phyloP scores from a whole-genome alignment of 2,329 filamentous ascomycete species.

The Xylariaceae sp. region DNA sequence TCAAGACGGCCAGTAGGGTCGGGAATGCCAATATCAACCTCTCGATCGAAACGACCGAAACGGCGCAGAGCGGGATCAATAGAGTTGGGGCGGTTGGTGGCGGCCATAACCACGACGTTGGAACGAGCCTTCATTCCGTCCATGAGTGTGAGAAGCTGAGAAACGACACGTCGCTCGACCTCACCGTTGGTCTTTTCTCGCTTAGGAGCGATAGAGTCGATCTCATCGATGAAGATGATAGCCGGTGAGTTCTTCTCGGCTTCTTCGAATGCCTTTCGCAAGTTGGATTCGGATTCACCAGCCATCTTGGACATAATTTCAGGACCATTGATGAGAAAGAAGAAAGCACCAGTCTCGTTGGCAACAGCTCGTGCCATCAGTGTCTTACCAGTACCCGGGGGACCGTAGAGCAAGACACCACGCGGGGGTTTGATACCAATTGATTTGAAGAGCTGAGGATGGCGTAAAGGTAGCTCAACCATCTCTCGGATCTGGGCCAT shows the following conservation, averaged over 20 bases:
- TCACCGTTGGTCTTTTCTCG: constrained; percentile 99
- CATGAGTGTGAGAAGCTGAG: constrained; percentile 94
- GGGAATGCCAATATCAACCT: constrained; percentile 97
- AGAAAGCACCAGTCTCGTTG: constrained; percentile 98
- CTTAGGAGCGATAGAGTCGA: constrained; percentile 98
- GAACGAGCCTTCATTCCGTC: constrained; percentile 99
- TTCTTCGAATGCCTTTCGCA: constrained; percentile 99
- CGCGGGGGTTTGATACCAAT: constrained; percentile 99
- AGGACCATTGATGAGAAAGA: constrained; percentile 98
- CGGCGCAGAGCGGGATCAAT: constrained; percentile 97
- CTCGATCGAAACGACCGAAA: constrained; percentile 98
- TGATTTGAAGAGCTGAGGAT: constrained; percentile 99
- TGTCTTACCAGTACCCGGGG: constrained; percentile 99
- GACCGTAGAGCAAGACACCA: constrained; percentile 95
- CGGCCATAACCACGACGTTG: constrained; percentile 98
- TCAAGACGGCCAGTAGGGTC: constrained; percentile 98
- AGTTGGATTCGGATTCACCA: constrained; percentile 97
- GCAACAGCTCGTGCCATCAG: constrained; percentile 98
- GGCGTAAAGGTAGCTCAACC: constrained; percentile 94
- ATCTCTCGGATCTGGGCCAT: constrained; percentile 99
- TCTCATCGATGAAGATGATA: constrained; percentile 99
- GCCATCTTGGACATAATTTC: constrained; percentile 99
- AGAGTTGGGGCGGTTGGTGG: constrained; percentile 98
- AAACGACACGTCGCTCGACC: constrained; percentile 97
- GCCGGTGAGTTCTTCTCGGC: constrained; percentile 99